phyloP scores from a whole-genome alignment of 192 early-diverging fungal genomes.

The Polychytrium aggregatum region DNA sequence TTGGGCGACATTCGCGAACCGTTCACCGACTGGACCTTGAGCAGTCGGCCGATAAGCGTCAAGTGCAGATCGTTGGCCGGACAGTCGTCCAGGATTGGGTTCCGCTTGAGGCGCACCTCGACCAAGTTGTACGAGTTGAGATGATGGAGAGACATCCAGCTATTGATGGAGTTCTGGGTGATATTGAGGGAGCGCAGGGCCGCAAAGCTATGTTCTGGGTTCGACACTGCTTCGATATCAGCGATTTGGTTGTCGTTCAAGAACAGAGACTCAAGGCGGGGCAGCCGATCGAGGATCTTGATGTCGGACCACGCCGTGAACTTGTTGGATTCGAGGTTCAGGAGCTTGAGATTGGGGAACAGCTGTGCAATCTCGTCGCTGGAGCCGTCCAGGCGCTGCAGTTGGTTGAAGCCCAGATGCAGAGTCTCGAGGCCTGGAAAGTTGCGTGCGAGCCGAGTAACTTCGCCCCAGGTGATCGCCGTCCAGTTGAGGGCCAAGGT shows the following conservation, averaged over 20 bases:
- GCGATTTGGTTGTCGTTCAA: slow-evolving; percentile 15
- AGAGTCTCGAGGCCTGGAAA: slow-evolving; percentile 22
- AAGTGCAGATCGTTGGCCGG: too few species aligned
- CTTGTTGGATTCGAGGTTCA: slow-evolving; percentile 27
- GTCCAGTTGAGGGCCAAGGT: slow-evolving; percentile 24
- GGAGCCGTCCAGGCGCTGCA: too few species aligned
- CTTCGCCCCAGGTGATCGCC: slow-evolving; percentile 16
- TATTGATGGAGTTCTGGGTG: slow-evolving; percentile 9
- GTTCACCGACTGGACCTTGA: slow-evolving; percentile 17
- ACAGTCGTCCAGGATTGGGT: slow-evolving; percentile 20
- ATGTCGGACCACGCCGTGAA: slow-evolving; percentile 23
- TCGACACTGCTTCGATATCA: slow-evolving; percentile 3
- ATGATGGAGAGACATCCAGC: slow-evolving; percentile 17
- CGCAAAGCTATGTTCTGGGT: slow-evolving; percentile 3
- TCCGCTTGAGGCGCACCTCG: slow-evolving; percentile 18
- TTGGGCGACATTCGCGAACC: slow-evolving; percentile 9
- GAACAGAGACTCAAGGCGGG: slow-evolving; percentile 10
- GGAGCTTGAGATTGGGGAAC: slow-evolving; percentile 11
- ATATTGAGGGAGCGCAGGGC: slow-evolving; percentile 16
- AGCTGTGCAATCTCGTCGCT: background rate
- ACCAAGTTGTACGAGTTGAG: slow-evolving; percentile 25
- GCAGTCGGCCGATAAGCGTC: slow-evolving; percentile 14
- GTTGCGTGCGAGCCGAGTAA: slow-evolving; percentile 8
- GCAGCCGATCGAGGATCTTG: slow-evolving; percentile 7
- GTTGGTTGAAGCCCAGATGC: slow-evolving; percentile 31